Conservation (phyloP, 331 rosid species). For the Saraca asoca region DNA sequence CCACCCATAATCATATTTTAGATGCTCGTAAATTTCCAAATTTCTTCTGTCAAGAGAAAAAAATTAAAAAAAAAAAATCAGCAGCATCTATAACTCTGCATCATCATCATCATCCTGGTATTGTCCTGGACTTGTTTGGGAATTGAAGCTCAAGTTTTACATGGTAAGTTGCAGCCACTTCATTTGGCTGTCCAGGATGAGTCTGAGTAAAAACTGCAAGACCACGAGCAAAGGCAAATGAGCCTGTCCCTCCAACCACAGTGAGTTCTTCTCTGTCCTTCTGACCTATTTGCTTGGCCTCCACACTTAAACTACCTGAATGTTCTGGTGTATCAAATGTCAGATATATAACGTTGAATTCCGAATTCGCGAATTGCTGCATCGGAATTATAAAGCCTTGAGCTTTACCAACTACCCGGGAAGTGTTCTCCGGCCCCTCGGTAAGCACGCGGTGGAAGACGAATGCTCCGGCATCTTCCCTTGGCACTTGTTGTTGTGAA, state of each 20-base stretch:
- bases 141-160: constrained; percentile 74
- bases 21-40: too few relatives aligned
- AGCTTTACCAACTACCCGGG: constrained; percentile 62
- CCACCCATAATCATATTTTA: too few relatives aligned
- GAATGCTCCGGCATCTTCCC: constrained; percentile 46
- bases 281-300: constrained; percentile 44
- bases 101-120: constrained; percentile 29
- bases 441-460: constrained; percentile 61
- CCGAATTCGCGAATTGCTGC: constrained; percentile 57
- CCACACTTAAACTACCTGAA: constrained; percentile 66
- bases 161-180: constrained; percentile 50
- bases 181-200: constrained; percentile 19
- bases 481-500: constrained; percentile 24
- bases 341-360: constrained; percentile 69
- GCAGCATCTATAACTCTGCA: neutral
- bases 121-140: constrained; percentile 54
- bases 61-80: neutral
- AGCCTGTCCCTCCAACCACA: constrained; percentile 84
- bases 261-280: constrained; percentile 45
- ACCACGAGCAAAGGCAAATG: constrained; percentile 90
- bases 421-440: constrained; percentile 69
- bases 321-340: constrained; percentile 60
- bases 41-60: neutral
- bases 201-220: constrained; percentile 56
- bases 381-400: constrained; percentile 70